A percentile compares a stretch with the other conserved stretches of the same genome.
phyloP scores from a whole-genome alignment of 371 early-diverging fungal species.

The Apophysomyces elegans region DNA sequence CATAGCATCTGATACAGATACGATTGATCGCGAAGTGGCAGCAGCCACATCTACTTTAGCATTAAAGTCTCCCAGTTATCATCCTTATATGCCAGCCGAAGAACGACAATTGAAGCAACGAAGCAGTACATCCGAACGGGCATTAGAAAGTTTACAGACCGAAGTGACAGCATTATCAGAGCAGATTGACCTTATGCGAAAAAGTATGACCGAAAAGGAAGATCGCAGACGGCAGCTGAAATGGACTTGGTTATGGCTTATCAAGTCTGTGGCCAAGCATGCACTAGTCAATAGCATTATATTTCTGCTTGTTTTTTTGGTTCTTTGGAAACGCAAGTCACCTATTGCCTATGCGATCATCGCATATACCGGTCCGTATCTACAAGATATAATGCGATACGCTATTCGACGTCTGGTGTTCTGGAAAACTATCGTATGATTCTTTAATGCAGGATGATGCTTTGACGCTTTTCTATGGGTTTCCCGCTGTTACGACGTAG shows the following conservation, averaged over 20 bases:
- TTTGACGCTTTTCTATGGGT: no score
- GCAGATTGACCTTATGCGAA: constrained; percentile 44
- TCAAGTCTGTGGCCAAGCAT: constrained; percentile 36
- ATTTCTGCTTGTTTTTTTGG: constrained; percentile 32
- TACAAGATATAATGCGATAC: constrained; percentile 26
- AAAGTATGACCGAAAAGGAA: constrained; percentile 29
- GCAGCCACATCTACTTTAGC: constrained; percentile 32
- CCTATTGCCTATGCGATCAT: constrained; percentile 46
- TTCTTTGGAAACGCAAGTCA: constrained; percentile 37
- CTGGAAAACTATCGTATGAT: constrained; percentile 46
- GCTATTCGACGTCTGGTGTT: constrained; percentile 33
- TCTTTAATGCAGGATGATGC: no score
- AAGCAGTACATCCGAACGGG: constrained; percentile 29
- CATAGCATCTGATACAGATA: constrained; percentile 41
- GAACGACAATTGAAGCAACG: constrained; percentile 10
- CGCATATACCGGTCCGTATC: constrained; percentile 29
- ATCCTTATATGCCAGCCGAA: constrained; percentile 23
- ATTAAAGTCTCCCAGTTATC: constrained; percentile 27
- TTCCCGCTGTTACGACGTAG: no score
- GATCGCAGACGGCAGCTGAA: constrained; percentile 22
- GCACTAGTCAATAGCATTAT: constrained; percentile 39
- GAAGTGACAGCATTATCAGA: constrained; percentile 54
- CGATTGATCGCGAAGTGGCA: constrained; percentile 50
- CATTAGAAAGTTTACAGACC: constrained; percentile 53
- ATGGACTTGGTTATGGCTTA: constrained; percentile 30